A percentile compares a stretch with the other conserved stretches of the same genome.
Conservation (phyloP, 345 rosid genomes). For the Anacardium occidentale region DNA sequence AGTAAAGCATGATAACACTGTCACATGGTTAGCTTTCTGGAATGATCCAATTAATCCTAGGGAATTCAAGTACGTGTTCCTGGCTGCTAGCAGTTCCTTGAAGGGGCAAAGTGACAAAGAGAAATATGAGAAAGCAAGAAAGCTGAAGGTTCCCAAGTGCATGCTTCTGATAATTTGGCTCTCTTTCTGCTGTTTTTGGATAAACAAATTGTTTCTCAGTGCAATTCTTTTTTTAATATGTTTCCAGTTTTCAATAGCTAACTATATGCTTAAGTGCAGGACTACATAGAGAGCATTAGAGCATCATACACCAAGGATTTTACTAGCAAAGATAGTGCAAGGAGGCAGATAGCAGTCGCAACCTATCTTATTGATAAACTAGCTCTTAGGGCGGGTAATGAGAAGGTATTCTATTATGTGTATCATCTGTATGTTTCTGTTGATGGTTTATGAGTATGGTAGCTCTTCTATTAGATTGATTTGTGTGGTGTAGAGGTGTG, state of each 20-base stretch:
- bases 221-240: background rate
- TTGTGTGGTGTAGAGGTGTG: background rate
- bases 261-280: constrained; percentile 18
- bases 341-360: constrained; percentile 90
- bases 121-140: constrained; percentile 98
- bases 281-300: constrained; percentile 50
- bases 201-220: constrained; percentile 13
- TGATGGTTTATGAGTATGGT: background rate
- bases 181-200: constrained; percentile 12
- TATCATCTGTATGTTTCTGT: too few species aligned
- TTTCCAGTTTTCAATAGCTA: constrained; percentile 7
- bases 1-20: constrained; percentile 91
- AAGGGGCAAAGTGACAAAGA: constrained; percentile 98
- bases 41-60: constrained; percentile 87
- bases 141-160: constrained; percentile 63
- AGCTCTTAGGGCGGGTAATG: constrained; percentile 99
- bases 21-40: constrained; percentile 98
- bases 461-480: background rate
- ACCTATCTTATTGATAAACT: constrained; percentile 96
- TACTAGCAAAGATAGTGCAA: constrained; percentile 58
- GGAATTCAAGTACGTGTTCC: constrained; percentile 97
- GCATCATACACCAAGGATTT: constrained; percentile 87
- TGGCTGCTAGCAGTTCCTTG: constrained; percentile 94
- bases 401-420: constrained; percentile 66
- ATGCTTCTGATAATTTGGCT: background rate